phyloP scores from a whole-genome alignment of 2,329 filamentous ascomycete genomes.

The Onygenales sp. region DNA sequence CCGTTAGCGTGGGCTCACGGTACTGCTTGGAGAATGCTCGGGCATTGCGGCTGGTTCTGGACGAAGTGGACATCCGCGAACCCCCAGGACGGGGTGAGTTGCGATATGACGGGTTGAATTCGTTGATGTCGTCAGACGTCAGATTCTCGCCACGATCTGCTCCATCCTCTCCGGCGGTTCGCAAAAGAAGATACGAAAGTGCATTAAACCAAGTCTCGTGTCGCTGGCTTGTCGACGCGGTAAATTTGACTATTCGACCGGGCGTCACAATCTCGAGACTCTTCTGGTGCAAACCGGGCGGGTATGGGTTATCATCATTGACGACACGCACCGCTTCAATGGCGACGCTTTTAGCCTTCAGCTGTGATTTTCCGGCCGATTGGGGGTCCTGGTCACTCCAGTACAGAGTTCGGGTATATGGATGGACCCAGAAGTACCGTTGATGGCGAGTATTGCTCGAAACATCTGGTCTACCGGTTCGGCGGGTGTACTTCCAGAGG shows the following conservation, averaged over 20 bases:
- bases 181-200: conserved; percentile 79
- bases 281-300: conserved; percentile 88
- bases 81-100: conserved; percentile 45
- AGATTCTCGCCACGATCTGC: conserved; percentile 49
- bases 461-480: conserved; percentile 77
- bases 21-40: conserved; percentile 53
- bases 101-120: conserved; percentile 67
- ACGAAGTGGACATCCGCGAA: conserved; percentile 58
- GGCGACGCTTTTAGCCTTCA: conserved; percentile 77
- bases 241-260: conserved; percentile 84
- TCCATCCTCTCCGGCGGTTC: conserved; percentile 51
- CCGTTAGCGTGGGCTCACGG: conserved; percentile 28
- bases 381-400: conserved; percentile 91
- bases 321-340: conserved; percentile 91
- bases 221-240: conserved; percentile 81
- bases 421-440: conserved; percentile 98
- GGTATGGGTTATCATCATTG: conserved; percentile 88
- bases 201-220: conserved; percentile 99
- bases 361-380: conserved; percentile 63
- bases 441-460: conserved; percentile 75
- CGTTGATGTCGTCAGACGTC: conserved; percentile 53
- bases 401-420: conserved; percentile 91
- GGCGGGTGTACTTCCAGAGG: conserved; percentile 97
- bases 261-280: conserved; percentile 85
- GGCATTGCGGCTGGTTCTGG: conserved; percentile 66